A percentile compares a stretch with the other conserved stretches of the same genome.
These are phyloP conservation scores for Trifolium dubium DNA, from an alignment of 306 rosid genomes.

Conservation along the genomic window DNA sequence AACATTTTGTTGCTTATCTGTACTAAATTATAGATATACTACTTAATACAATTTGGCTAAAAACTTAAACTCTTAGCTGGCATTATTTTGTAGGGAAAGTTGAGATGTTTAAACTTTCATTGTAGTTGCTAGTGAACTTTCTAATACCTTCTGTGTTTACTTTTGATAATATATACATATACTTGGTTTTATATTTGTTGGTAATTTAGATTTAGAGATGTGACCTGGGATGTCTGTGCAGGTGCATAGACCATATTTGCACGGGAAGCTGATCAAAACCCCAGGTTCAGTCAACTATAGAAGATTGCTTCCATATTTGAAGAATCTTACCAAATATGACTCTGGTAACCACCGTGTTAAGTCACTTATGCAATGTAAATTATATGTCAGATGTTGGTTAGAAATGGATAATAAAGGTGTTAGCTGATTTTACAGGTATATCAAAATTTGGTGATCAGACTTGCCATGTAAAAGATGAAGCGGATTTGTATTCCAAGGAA, in stretches of 20 bases:
- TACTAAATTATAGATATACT: conserved; percentile 9
- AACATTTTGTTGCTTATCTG: conserved; percentile 7
- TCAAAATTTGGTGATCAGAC: conserved; percentile 37
- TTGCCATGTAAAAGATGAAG: conserved; percentile 17
- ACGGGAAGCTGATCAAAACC: conserved; percentile 64
- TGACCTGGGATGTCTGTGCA: conserved; percentile 40
- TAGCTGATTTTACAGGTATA: conserved; percentile 43
- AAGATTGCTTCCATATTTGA: conserved; percentile 77
- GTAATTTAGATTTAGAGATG: conserved; percentile 11
- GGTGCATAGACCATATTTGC: conserved; percentile 64
- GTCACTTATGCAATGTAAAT: neutral
- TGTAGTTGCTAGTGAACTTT: neutral
- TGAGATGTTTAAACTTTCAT: neutral
- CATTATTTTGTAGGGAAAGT: neutral
- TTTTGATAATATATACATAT: neutral
- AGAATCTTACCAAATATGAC: conserved; percentile 48
- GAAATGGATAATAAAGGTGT: conserved; percentile 19
- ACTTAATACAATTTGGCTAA: conserved; percentile 12
- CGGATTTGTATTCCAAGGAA: neutral
- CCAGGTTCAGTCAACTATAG: conserved; percentile 78
- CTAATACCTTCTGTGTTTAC: neutral
- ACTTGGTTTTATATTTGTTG: conserved; percentile 12
- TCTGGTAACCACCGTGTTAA: conserved; percentile 47
- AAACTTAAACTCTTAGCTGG: conserved; percentile 17
- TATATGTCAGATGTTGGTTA: neutral